A percentile compares a stretch with the other conserved stretches of the same genome.
phyloP scores from a whole-genome alignment of 2,329 filamentous ascomycete species.

The Trichoderma lentiforme region DNA sequence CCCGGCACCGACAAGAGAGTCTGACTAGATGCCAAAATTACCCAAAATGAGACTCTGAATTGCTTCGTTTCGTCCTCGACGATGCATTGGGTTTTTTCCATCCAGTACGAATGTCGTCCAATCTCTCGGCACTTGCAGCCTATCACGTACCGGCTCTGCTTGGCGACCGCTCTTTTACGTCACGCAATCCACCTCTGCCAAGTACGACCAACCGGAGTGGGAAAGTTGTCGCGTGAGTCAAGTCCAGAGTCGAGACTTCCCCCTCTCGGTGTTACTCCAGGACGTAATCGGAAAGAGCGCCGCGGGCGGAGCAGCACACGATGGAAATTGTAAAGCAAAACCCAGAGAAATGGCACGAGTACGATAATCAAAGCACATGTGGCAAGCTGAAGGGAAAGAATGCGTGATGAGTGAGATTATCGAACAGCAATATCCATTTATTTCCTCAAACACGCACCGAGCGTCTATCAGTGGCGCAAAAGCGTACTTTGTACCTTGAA shows the following conservation, averaged over 20 bases:
- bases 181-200: constrained; percentile 8
- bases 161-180: constrained; percentile 8
- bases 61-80: not conserved
- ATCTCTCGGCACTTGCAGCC: constrained; percentile 3
- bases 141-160: not conserved
- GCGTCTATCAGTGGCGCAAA: not conserved
- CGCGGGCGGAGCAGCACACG: not conserved
- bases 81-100: not conserved
- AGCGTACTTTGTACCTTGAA: not conserved
- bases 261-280: not conserved
- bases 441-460: constrained; percentile 9
- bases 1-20: not conserved
- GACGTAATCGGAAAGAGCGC: constrained; percentile 1
- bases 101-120: not conserved
- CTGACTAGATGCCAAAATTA: not conserved
- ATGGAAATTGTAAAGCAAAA: not conserved
- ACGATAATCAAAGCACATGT: not conserved
- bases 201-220: constrained; percentile 12
- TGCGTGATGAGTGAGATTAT: not conserved
- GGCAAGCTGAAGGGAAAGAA: not conserved
- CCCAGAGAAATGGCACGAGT: not conserved
- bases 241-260: constrained; percentile 4
- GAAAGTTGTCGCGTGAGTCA: constrained; percentile 23
- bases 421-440: constrained; percentile 2
- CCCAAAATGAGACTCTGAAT: not conserved